These are phyloP conservation scores for Lactifluus subvellereus DNA, from an alignment of 768 basidiomycete genomes.

Conservation along the genomic window DNA sequence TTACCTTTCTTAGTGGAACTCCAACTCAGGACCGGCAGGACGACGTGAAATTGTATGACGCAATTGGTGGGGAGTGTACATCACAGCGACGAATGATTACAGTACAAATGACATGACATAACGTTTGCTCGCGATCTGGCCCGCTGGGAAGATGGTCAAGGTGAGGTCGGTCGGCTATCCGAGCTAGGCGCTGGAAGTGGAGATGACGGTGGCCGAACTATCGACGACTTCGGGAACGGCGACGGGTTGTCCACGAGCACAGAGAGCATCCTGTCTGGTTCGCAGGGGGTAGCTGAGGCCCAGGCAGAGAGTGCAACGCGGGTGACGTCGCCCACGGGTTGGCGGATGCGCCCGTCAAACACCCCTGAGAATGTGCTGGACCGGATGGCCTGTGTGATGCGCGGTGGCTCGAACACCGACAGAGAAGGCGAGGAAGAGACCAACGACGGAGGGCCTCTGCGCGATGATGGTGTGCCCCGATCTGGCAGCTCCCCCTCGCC, in stretches of 20 bases:
- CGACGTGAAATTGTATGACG: too few species aligned
- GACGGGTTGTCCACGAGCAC: constrained; percentile 56
- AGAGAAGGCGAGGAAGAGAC: background rate
- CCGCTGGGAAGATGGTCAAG: too few species aligned
- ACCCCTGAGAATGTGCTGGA: constrained; percentile 26
- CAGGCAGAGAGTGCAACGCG: background rate
- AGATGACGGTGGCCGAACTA: too few species aligned
- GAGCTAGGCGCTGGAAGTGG: too few species aligned
- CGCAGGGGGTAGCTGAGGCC: background rate
- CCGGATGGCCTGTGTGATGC: constrained; percentile 8
- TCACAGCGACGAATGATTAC: too few species aligned
- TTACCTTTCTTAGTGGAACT: too few species aligned
- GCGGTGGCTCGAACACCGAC: constrained; percentile 19
- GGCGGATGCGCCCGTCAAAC: constrained; percentile 24
- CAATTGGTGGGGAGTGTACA: too few species aligned
- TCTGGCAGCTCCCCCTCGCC: constrained; percentile 43
- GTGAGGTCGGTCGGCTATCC: too few species aligned
- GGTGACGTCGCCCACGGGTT: constrained; percentile 55
- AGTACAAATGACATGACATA: too few species aligned
- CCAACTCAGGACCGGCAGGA: too few species aligned
- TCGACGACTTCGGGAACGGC: too few species aligned
- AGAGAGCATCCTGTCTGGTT: constrained; percentile 24
- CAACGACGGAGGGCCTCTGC: background rate
- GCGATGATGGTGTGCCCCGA: background rate
- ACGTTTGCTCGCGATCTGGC: too few species aligned